These are phyloP conservation scores for Phyllosticta citriasiana DNA, from an alignment of 2,329 filamentous ascomycete species.

Conservation along the genomic window DNA sequence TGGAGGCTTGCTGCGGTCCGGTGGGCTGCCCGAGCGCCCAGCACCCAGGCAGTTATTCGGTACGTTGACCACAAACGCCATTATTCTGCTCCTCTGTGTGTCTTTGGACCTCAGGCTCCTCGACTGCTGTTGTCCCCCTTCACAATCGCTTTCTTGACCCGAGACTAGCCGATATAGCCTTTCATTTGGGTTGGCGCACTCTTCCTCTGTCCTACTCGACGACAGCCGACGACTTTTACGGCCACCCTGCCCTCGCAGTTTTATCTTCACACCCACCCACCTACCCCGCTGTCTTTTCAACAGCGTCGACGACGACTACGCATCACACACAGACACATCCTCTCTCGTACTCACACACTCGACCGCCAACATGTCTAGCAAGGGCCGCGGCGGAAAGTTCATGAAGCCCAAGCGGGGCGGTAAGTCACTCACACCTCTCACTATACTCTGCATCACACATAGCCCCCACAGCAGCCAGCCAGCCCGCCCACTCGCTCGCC, in stretches of 20 bases:
- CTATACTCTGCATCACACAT: background rate
- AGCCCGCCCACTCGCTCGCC: no score
- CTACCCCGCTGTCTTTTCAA: background rate
- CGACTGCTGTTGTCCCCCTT: no score
- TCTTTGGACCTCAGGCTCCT: no score
- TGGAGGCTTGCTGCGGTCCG: background rate
- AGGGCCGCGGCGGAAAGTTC: constrained; percentile 87
- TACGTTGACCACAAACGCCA: background rate
- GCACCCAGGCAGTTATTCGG: background rate
- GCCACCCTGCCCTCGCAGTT: background rate
- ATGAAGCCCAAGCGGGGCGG: constrained; percentile 89
- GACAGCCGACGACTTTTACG: background rate
- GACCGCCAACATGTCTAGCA: constrained; percentile 36
- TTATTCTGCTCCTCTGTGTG: background rate
- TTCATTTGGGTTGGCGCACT: no score
- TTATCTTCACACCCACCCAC: background rate
- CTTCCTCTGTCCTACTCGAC: background rate
- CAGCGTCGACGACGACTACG: background rate
- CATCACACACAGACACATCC: background rate
- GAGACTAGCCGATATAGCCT: no score
- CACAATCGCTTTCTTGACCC: background rate
- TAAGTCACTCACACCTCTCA: constrained; percentile 30
- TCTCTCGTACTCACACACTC: background rate
- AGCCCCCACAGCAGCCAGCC: background rate
- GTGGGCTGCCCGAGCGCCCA: constrained; percentile 3